Percentiles rank a stretch among this genome's conserved stretches.
phyloP scores from a whole-genome alignment of 129 eudicot genomes.

The Lonicera japonica region DNA sequence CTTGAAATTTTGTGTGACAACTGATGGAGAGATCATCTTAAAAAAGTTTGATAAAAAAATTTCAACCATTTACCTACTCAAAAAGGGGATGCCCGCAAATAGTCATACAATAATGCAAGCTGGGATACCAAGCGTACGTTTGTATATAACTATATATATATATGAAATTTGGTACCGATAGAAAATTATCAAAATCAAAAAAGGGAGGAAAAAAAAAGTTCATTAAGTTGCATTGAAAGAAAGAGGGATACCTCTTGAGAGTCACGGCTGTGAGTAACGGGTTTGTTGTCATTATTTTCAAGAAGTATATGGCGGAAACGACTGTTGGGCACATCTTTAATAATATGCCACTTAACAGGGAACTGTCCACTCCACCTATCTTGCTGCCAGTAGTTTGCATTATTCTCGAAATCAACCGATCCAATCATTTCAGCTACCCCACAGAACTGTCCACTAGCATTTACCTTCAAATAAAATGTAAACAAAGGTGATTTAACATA shows the following conservation, averaged over 20 bases:
- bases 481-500: background rate
- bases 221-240: background rate
- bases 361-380: constrained; percentile 98
- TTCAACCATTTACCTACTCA: too few species aligned
- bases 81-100: too few species aligned
- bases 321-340: constrained; percentile 82
- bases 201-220: background rate
- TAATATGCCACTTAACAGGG: constrained; percentile 77
- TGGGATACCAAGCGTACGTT: too few species aligned
- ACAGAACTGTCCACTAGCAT: constrained; percentile 93
- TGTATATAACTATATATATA: too few species aligned
- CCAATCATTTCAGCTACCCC: constrained; percentile 97
- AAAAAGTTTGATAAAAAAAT: too few species aligned
- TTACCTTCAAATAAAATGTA: constrained; percentile 41
- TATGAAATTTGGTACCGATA: background rate
- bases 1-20: too few species aligned
- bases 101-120: too few species aligned
- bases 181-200: background rate
- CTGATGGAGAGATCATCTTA: too few species aligned
- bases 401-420: constrained; percentile 73
- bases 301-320: constrained; percentile 85
- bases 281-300: constrained; percentile 85
- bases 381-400: constrained; percentile 95
- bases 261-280: constrained; percentile 96
- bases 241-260: constrained; percentile 71